These are phyloP conservation scores for Hemisphaericaspora nanyangensis DNA, from an alignment of 805 yeast genomes.

Conservation along the genomic window DNA sequence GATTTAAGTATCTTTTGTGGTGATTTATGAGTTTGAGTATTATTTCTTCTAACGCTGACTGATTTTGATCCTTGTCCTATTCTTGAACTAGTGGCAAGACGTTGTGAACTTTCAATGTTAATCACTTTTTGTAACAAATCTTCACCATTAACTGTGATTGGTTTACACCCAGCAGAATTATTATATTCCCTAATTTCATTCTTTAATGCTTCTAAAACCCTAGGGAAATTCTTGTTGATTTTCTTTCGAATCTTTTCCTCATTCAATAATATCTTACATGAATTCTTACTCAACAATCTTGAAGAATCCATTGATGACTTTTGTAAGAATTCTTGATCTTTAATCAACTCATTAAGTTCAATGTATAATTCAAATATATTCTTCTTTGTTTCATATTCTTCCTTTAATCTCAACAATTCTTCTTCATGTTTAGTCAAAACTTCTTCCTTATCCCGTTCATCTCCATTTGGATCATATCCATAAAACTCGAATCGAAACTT, in stretches of 20 bases:
- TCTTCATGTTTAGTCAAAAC: conserved; percentile 60
- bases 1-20: conserved; percentile 8
- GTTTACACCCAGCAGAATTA: conserved; percentile 19
- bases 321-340: conserved; percentile 59
- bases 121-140: conserved; percentile 40
- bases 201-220: conserved; percentile 50
- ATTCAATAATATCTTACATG: conserved; percentile 70
- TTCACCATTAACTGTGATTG: conserved; percentile 43
- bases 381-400: conserved; percentile 46
- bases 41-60: background rate
- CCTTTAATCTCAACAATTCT: conserved; percentile 52
- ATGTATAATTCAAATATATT: conserved; percentile 56
- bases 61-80: background rate
- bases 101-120: conserved; percentile 26
- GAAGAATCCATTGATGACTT: conserved; percentile 78
- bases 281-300: conserved; percentile 67
- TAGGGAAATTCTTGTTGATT: conserved; percentile 66
- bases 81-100: background rate
- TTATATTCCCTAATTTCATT: conserved; percentile 48
- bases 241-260: conserved; percentile 77
- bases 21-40: conserved; percentile 5
- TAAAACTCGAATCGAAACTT: conserved; percentile 44
- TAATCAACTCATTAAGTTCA: conserved; percentile 50
- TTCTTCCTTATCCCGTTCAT: conserved; percentile 51
- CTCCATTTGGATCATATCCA: conserved; percentile 24